phyloP scores from a whole-genome alignment of 352 stramenopile species.

The Phytophthora syringae region DNA sequence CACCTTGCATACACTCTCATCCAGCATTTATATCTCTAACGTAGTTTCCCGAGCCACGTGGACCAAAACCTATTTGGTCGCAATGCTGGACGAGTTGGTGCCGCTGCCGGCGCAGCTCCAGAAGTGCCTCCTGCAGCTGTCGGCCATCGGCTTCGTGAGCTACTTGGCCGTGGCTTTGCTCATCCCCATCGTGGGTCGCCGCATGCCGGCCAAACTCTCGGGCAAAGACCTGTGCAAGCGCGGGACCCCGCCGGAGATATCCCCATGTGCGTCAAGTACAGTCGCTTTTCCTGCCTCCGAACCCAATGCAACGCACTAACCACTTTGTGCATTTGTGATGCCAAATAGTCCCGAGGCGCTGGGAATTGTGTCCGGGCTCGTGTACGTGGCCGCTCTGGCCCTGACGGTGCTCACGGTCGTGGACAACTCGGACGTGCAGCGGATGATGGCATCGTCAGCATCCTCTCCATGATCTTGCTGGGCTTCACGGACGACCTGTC shows the following conservation, averaged over 20 bases:
- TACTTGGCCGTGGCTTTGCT: slow-evolving; percentile 67
- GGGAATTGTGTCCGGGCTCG: slow-evolving; percentile 86
- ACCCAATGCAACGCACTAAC: slow-evolving; percentile 3
- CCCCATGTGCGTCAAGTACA: slow-evolving; percentile 67
- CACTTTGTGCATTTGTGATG: background rate
- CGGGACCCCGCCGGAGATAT: slow-evolving; percentile 87
- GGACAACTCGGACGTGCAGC: slow-evolving; percentile 67
- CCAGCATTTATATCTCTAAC: background rate
- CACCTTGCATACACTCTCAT: background rate
- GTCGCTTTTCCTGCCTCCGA: background rate
- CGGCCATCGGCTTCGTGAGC: slow-evolving; percentile 58
- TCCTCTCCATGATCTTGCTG: slow-evolving; percentile 93
- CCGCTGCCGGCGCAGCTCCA: slow-evolving; percentile 43
- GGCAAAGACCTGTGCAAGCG: slow-evolving; percentile 95
- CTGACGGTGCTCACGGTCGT: slow-evolving; percentile 76
- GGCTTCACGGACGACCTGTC: slow-evolving; percentile 96
- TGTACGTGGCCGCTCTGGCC: slow-evolving; percentile 82
- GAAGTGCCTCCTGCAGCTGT: slow-evolving; percentile 55
- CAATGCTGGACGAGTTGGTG: slow-evolving; percentile 25
- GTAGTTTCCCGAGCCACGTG: slow-evolving; percentile 27
- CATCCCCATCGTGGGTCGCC: slow-evolving; percentile 62
- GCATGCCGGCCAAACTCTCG: slow-evolving; percentile 84
- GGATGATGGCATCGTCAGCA: slow-evolving; percentile 85
- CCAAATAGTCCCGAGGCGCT: slow-evolving; percentile 79
- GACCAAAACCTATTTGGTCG: slow-evolving; percentile 11